Percentiles rank a stretch among this genome's conserved stretches.
Conservation (phyloP, 202 grass and related monocot genomes). For the Elaeis oleifera region DNA sequence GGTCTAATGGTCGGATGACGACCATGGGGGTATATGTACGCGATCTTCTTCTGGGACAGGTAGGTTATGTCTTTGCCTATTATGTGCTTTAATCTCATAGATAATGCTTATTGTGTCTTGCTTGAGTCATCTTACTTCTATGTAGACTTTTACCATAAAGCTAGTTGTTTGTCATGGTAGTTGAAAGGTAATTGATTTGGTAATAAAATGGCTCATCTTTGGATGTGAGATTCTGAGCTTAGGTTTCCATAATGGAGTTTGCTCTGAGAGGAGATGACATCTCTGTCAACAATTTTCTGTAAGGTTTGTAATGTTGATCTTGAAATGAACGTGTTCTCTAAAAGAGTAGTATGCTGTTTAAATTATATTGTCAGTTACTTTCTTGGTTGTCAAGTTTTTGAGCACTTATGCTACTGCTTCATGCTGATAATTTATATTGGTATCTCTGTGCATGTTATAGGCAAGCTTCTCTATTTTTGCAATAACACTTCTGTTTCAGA, state of each 20-base stretch:
- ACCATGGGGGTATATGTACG: constrained; percentile 96
- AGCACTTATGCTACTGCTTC: not conserved
- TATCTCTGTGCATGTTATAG: not conserved
- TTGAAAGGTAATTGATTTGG: constrained; percentile 16
- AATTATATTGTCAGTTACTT: not conserved
- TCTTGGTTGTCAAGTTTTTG: not conserved
- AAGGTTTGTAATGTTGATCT: constrained; percentile 47
- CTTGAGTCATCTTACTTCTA: not conserved
- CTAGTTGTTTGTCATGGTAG: constrained; percentile 18
- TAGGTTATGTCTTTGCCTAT: constrained; percentile 21
- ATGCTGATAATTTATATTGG: not conserved
- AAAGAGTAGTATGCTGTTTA: constrained; percentile 3
- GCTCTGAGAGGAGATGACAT: constrained; percentile 40
- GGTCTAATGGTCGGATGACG: constrained; percentile 62
- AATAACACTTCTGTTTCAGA: no score
- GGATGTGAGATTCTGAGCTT: constrained; percentile 32
- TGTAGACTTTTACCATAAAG: not conserved
- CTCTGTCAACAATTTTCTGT: constrained; percentile 34
- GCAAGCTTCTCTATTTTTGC: no score
- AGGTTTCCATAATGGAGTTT: constrained; percentile 25
- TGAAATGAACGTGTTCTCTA: constrained; percentile 24
- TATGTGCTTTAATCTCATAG: not conserved
- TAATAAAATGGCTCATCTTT: constrained; percentile 13
- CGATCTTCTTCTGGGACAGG: constrained; percentile 97
- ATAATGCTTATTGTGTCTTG: not conserved